Evolutionary conservation across 441 rosid genomes (phyloP).

Genomic region (Aquilaria agallochum): DNA sequence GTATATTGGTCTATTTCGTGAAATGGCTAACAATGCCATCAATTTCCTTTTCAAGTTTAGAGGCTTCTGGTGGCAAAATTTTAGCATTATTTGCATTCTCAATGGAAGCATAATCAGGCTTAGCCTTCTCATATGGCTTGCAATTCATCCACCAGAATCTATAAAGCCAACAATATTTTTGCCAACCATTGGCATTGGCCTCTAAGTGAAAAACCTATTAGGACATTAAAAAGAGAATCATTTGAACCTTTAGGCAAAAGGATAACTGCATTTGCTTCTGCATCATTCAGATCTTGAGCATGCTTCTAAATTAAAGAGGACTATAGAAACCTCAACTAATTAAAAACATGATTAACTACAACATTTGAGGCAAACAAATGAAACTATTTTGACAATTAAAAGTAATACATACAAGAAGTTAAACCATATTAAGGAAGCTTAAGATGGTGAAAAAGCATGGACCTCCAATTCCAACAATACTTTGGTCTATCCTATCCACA

Average conservation of each 20-base stretch:
- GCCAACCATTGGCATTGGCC: constrained; percentile 22
- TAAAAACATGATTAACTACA: constrained; percentile 68
- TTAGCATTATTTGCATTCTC: constrained; percentile 4
- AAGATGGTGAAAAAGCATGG: not conserved
- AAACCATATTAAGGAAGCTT: constrained; percentile 9
- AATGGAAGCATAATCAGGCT: constrained; percentile 19
- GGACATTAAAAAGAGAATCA: too few relatives aligned
- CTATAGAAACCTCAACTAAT: constrained; percentile 30
- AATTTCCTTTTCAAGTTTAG: constrained; percentile 15
- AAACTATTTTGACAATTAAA: constrained; percentile 16
- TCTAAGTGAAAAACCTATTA: too few relatives aligned
- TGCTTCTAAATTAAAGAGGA: constrained; percentile 20
- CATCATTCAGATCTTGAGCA: constrained; percentile 22
- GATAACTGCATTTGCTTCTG: constrained; percentile 14
- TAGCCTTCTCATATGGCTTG: constrained; percentile 48
- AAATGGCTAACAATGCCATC: constrained; percentile 18
- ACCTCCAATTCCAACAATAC: too few relatives aligned
- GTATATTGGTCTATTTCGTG: constrained; percentile 14
- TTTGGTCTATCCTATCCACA: constrained; percentile 18
- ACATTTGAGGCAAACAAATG: constrained; percentile 20
- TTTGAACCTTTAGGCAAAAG: not conserved
- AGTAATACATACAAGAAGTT: not conserved
- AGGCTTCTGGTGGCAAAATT: constrained; percentile 1
- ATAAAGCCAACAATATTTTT: constrained; percentile 15
- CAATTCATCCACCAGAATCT: constrained; percentile 25